phyloP scores from a whole-genome alignment of 495 filamentous ascomycete species.

The Cercophora samala region DNA sequence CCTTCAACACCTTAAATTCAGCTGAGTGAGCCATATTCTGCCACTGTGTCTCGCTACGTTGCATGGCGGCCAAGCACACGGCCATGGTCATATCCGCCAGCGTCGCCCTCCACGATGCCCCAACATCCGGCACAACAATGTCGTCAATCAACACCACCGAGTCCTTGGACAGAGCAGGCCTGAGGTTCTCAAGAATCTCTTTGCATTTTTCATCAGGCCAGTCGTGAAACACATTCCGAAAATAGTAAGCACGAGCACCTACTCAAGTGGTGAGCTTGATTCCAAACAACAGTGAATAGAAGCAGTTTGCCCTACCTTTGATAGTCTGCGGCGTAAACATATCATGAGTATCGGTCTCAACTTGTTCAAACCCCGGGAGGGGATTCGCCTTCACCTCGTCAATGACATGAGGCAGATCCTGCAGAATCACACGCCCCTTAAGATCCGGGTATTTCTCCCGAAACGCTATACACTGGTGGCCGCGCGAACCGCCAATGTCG shows the following conservation, averaged over 20 bases:
- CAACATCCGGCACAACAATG: constrained; percentile 34
- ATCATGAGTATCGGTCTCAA: not conserved
- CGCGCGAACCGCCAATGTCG: not conserved
- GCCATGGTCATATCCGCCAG: not conserved
- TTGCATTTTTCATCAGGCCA: constrained; percentile 40
- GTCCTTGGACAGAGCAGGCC: constrained; percentile 34
- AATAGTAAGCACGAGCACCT: constrained; percentile 43
- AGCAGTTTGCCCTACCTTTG: too few species aligned
- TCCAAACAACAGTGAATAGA: too few species aligned
- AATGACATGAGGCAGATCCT: not conserved
- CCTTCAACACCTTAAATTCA: too few species aligned
- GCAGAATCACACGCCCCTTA: not conserved
- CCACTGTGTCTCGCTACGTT: not conserved
- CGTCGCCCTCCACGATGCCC: not conserved
- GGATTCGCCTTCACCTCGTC: not conserved
- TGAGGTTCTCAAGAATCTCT: constrained; percentile 38
- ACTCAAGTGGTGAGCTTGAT: too few species aligned
- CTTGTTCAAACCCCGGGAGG: not conserved
- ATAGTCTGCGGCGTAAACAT: constrained; percentile 11
- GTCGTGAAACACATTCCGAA: constrained; percentile 49
- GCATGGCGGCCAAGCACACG: not conserved
- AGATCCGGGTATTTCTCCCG: not conserved
- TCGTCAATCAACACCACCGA: constrained; percentile 48
- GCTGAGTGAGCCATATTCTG: not conserved
- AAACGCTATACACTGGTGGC: not conserved